These are phyloP conservation scores for Saccharomycopsis fibuligera DNA, from an alignment of 805 yeast species.

Conservation along the genomic window DNA sequence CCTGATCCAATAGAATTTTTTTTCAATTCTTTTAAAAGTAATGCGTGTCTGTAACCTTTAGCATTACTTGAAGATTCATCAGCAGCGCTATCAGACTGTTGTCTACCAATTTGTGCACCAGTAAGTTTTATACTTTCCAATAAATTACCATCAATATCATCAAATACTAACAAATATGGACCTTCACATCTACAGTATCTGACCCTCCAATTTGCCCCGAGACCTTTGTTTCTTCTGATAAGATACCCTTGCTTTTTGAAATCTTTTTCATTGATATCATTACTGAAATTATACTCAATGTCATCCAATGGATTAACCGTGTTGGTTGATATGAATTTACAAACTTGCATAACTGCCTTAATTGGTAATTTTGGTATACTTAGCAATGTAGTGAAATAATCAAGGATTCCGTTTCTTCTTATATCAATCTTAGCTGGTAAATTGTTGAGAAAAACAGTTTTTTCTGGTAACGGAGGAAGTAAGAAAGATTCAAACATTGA, in stretches of 20 bases:
- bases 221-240: constrained; percentile 56
- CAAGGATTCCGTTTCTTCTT: constrained; percentile 49
- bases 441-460: constrained; percentile 45
- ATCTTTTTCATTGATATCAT: constrained; percentile 33
- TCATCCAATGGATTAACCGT: constrained; percentile 55
- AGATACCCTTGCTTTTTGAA: constrained; percentile 59
- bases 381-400: constrained; percentile 53
- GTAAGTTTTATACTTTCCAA: constrained; percentile 46
- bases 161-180: constrained; percentile 49
- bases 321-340: constrained; percentile 63
- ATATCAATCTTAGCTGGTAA: constrained; percentile 61
- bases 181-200: constrained; percentile 65
- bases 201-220: constrained; percentile 60
- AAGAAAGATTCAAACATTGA: constrained; percentile 39
- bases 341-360: constrained; percentile 43
- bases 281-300: constrained; percentile 31
- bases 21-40: constrained; percentile 45
- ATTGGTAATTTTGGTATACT: constrained; percentile 48
- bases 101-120: constrained; percentile 53
- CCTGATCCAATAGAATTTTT: constrained; percentile 25
- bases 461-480: constrained; percentile 62
- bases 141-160: constrained; percentile 46
- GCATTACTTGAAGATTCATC: constrained; percentile 25
- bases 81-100: constrained; percentile 26
- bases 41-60: constrained; percentile 53